phyloP scores from a whole-genome alignment of 2,329 filamentous ascomycete species.

The Magnaporthales sp. region DNA sequence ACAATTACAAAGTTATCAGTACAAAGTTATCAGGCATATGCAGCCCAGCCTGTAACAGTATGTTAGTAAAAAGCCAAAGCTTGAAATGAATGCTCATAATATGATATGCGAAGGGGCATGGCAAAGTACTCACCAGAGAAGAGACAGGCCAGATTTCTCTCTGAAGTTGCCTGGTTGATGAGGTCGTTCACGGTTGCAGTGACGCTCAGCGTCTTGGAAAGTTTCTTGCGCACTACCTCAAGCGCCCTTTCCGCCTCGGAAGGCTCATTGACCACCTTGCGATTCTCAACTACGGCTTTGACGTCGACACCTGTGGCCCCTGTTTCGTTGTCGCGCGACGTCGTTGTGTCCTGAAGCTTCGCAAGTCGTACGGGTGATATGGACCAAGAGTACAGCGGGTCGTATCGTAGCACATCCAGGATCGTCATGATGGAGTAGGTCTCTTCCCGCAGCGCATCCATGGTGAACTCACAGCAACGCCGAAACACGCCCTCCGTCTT shows the following conservation, averaged over 20 bases:
- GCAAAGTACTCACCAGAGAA: conserved; percentile 58
- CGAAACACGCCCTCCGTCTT: conserved; percentile 94
- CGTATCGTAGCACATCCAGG: conserved; percentile 93
- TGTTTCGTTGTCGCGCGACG: conserved; percentile 41
- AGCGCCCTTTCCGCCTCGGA: conserved; percentile 85
- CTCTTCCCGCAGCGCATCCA: conserved; percentile 90
- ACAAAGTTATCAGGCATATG: conserved; percentile 4
- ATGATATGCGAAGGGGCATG: not conserved
- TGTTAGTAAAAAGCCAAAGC: not conserved
- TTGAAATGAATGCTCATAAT: not conserved
- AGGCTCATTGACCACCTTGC: conserved; percentile 43
- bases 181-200: conserved; percentile 93
- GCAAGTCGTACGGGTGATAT: conserved; percentile 62
- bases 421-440: conserved; percentile 98
- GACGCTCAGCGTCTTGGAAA: conserved; percentile 88
- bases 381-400: conserved; percentile 94
- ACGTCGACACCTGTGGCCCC: conserved; percentile 24
- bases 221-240: conserved; percentile 89
- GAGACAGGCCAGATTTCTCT: conserved; percentile 81
- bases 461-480: conserved; percentile 95
- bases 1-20: not conserved
- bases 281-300: conserved; percentile 26
- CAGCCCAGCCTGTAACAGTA: conserved; percentile 6
- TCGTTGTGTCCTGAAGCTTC: conserved; percentile 55
- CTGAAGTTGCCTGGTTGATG: conserved; percentile 92